phyloP scores from a whole-genome alignment of 108 stramenopile genomes.

The Nannochloropsis gaditana region DNA sequence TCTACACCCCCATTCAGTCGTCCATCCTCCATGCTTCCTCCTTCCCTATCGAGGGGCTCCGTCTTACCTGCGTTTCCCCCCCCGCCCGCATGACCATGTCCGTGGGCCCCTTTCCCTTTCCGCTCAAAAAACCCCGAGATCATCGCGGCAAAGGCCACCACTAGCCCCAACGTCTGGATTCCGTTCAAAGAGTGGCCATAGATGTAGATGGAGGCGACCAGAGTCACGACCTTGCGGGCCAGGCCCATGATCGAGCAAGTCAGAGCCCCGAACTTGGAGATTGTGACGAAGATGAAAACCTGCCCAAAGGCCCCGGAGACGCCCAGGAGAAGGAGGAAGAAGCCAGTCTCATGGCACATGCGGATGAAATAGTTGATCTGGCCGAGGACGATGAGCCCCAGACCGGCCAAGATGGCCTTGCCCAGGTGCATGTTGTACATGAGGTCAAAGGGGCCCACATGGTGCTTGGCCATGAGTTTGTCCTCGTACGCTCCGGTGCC shows the following conservation, averaged over 20 bases:
- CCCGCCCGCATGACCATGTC: not conserved
- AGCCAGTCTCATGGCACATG: constrained; percentile 73
- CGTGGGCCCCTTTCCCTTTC: not conserved
- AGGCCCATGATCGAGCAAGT: constrained; percentile 93
- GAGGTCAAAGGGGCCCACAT: constrained; percentile 92
- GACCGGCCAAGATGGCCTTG: constrained; percentile 85
- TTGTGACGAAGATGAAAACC: constrained; percentile 93
- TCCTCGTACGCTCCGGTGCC: constrained; percentile 98
- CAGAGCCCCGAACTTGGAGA: constrained; percentile 93
- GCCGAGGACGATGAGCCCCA: constrained; percentile 77
- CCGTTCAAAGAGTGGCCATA: constrained; percentile 80
- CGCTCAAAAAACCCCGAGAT: constrained; percentile 79
- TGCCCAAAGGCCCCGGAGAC: constrained; percentile 89
- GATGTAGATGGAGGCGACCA: constrained; percentile 85
- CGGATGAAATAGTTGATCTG: constrained; percentile 83
- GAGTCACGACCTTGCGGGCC: constrained; percentile 84
- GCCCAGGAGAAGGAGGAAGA: constrained; percentile 79
- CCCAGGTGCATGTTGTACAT: constrained; percentile 99
- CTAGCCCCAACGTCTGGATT: constrained; percentile 68
- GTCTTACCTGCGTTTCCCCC: not conserved
- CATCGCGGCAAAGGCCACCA: constrained; percentile 77
- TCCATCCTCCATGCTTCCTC: not conserved
- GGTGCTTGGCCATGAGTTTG: constrained; percentile 92
- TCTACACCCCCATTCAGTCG: not conserved
- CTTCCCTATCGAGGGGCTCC: not conserved